These are phyloP conservation scores for Inga laurina DNA, from an alignment of 306 rosid genomes.

Conservation along the genomic window DNA sequence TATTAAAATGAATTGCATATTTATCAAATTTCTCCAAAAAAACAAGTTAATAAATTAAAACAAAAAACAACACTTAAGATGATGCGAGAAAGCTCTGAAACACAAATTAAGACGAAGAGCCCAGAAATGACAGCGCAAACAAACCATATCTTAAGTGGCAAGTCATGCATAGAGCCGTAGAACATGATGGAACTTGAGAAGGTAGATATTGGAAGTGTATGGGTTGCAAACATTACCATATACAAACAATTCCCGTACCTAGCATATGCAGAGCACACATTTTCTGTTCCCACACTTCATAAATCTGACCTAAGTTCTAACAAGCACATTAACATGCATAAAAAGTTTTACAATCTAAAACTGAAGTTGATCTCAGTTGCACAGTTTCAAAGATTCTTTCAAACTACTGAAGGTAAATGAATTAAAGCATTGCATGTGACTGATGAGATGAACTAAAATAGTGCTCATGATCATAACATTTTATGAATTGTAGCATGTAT, in stretches of 20 bases:
- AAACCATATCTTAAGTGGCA: neutral
- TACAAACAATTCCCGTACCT: neutral
- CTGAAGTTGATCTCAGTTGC: conserved; percentile 6
- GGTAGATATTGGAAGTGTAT: neutral
- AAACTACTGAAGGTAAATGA: conserved; percentile 4
- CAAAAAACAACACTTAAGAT: neutral
- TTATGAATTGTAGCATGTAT: conserved; percentile 11
- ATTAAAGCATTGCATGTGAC: conserved; percentile 15
- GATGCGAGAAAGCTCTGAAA: neutral
- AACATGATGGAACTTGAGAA: neutral
- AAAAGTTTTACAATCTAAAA: conserved; percentile 21
- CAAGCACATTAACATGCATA: conserved; percentile 17
- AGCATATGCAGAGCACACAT: neutral
- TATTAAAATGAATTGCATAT: neutral
- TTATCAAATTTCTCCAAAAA: neutral
- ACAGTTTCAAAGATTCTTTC: conserved; percentile 22
- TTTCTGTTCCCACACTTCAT: neutral
- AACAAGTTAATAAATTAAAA: neutral
- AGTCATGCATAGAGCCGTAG: neutral
- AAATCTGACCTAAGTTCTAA: conserved; percentile 21
- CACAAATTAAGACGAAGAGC: neutral
- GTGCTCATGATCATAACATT: conserved; percentile 8
- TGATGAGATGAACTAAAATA: conserved; percentile 26
- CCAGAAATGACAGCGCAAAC: neutral
- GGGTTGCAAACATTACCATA: neutral